A percentile compares a stretch with the other conserved stretches of the same genome.
Evolutionary conservation across 1,139 yeast genomes (phyloP).

Genomic region (Saccharomycopsis hybrid): DNA sequence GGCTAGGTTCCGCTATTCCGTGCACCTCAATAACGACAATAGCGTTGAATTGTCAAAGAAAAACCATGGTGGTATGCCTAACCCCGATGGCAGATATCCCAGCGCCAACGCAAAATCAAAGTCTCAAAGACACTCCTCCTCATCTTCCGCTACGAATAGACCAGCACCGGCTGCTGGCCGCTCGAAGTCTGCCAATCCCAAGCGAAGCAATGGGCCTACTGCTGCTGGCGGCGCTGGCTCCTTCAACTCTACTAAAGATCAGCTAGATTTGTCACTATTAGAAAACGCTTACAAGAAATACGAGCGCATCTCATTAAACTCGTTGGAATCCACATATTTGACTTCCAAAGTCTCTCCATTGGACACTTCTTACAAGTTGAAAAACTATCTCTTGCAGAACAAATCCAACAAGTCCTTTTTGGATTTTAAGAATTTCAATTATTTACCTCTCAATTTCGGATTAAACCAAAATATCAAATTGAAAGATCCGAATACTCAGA

Average conservation of each 20-base stretch:
- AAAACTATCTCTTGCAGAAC: constrained; percentile 8
- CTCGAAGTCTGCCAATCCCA: no score
- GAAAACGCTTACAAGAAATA: constrained; percentile 21
- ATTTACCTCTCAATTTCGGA: constrained; percentile 20
- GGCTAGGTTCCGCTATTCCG: no score
- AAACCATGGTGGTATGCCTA: no score
- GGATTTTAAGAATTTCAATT: constrained; percentile 18
- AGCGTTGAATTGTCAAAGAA: no score
- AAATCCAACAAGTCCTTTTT: constrained; percentile 6
- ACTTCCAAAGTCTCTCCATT: constrained; percentile 20
- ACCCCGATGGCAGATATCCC: no score
- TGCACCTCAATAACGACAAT: no score
- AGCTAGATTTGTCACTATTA: constrained; percentile 16
- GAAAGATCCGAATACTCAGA: constrained; percentile 2
- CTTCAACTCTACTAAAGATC: background rate
- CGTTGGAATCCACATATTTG: constrained; percentile 27
- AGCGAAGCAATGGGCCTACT: no score
- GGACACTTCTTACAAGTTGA: constrained; percentile 6
- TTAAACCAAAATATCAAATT: constrained; percentile 19
- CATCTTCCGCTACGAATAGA: no score
- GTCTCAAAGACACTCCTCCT: no score
- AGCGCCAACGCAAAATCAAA: no score
- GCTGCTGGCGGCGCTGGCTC: no score
- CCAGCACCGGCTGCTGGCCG: no score
- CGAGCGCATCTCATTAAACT: constrained; percentile 24